Base-by-base conservation (phyloP, 352 stramenopile genomes). In the Phytophthora multivora region DNA sequence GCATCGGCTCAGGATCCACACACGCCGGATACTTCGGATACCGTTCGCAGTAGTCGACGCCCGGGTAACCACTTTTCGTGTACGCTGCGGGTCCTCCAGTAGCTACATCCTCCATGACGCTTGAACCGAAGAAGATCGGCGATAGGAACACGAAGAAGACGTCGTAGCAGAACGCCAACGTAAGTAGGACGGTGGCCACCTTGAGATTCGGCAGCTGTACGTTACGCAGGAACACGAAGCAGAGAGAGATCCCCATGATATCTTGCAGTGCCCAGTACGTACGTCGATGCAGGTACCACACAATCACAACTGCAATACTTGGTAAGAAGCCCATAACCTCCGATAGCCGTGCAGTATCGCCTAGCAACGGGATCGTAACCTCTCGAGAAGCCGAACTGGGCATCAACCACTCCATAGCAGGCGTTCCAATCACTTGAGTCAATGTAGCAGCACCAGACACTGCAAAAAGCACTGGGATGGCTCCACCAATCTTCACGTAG, bases 121-220 rank as follows among this genome's bases (percentile, higher is more conserved):
- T 95, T 26, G 74, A 81, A 9, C 83, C 83, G 64, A 97, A 97
- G 42, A 98, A 72, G 15, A 87, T 73, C 2, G 95, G 94, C 28
- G 90, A 97, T 16, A 98, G 51, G 75, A 98, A 98, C 31, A 98
- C 94, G 71, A 98, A 98, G 66, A 98, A 98, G 40, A 98, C 94
- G 66, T 98, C 95, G 71, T 98, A 98, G 51, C 88, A 86, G 65
- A 98, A 98, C 1, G 93, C 93, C 28, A 98, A 74, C 12, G 85
- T 81, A 30, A 98, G 79, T 28, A 98, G 50, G 8, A 98, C 72
- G 0, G 89, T 83, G 21, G 89, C 93, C 2, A 98, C 92, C 60
- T 91, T 90, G 49, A 98, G 88, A 33, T 78, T 95, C 30, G 96
- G 95, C 8, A 98, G 48, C 63, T 97, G 91, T 30, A 98, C 91